Base-by-base conservation (phyloP, 257 asterid genomes). In the Ophiorrhiza pumila region DNA sequence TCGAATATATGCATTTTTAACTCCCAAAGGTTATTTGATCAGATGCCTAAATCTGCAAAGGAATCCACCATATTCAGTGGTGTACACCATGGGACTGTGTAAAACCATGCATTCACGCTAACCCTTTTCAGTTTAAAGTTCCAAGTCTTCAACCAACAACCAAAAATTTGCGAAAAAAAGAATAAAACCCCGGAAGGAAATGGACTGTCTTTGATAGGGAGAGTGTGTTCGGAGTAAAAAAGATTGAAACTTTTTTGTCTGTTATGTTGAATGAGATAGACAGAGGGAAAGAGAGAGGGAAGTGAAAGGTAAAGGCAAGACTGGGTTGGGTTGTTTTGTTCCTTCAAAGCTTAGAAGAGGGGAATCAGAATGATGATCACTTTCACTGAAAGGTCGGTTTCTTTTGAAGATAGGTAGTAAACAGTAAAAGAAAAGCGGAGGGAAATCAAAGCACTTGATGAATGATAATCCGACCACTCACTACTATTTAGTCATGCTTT, bases 341-440 rank as follows among this genome's bases (percentile, higher is more conserved):
- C 57, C 60, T 53, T 53, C 71, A 79, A 84, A 79, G 82, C 77
- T 61, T 65, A 53, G 76, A 74, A 64, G 76, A 58, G 77, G 77
- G 78, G 82, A 84, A 80, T 76, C 76, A 56, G 71, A 69, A 80
- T 84, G 83, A 81, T 84, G 84, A 79, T 78, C 84, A 77, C 83
- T 85, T 84, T 81, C 83, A 76, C 74, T 75, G 96, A 89, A 89
- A 87, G 91, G 97, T 89, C 96, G 77, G 84, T 87, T 83, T 84
- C 91, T 85, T 87, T 90, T 85, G 68, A 65, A 57, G 72, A 63
- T 75, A 69, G 76, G 79, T 71, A 74, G 62, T 70, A 73, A 41
- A n/a, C n/a, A n/a, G n/a, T 43, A 49, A 27, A 78, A 73, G 61
- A 37, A 75, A 64, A 47, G n/a, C n/a, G 59, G 59, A 29, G 55